Evolutionary conservation across 805 yeast species (phyloP).

Genomic region (Candida tibetensis): DNA sequence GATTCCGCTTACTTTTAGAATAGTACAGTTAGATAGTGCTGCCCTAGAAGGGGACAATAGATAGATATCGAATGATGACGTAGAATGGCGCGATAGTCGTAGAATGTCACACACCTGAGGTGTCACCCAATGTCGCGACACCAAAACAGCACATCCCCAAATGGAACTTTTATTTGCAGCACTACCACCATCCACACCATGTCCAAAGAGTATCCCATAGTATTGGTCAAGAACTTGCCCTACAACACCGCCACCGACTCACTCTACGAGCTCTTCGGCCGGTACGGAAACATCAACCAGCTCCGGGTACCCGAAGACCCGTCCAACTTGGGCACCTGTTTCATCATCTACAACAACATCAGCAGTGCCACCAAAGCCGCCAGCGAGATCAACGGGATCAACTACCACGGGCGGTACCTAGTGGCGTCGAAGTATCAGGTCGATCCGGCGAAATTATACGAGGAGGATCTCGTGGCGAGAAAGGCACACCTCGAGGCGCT

Average conservation of each 20-base stretch:
- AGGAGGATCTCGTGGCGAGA: slow-evolving; percentile 24
- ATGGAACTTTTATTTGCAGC: too few relatives aligned
- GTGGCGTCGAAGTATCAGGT: slow-evolving; percentile 49
- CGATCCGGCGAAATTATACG: slow-evolving; percentile 32
- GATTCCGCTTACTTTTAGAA: slow-evolving; percentile 19
- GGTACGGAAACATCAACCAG: slow-evolving; percentile 56
- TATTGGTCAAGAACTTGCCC: slow-evolving; percentile 58
- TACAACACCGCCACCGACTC: slow-evolving; percentile 45
- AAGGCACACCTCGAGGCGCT: slow-evolving; percentile 28
- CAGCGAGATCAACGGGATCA: slow-evolving; percentile 57
- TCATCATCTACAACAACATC: slow-evolving; percentile 50
- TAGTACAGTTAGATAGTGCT: too few relatives aligned
- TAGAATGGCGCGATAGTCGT: too few relatives aligned
- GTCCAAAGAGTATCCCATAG: slow-evolving; percentile 34
- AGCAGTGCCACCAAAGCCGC: slow-evolving; percentile 49
- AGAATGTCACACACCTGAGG: too few relatives aligned
- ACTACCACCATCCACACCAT: slow-evolving; percentile 5
- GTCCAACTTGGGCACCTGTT: slow-evolving; percentile 41
- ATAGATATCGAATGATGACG: too few relatives aligned
- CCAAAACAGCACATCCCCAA: too few relatives aligned
- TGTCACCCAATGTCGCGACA: too few relatives aligned
- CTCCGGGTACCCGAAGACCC: slow-evolving; percentile 37
- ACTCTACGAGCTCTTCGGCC: slow-evolving; percentile 51
- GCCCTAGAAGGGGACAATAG: too few relatives aligned
- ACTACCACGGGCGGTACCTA: slow-evolving; percentile 56